Conservation (phyloP, 176 grass and related monocot species). For the Alopecurus myosuroides region DNA sequence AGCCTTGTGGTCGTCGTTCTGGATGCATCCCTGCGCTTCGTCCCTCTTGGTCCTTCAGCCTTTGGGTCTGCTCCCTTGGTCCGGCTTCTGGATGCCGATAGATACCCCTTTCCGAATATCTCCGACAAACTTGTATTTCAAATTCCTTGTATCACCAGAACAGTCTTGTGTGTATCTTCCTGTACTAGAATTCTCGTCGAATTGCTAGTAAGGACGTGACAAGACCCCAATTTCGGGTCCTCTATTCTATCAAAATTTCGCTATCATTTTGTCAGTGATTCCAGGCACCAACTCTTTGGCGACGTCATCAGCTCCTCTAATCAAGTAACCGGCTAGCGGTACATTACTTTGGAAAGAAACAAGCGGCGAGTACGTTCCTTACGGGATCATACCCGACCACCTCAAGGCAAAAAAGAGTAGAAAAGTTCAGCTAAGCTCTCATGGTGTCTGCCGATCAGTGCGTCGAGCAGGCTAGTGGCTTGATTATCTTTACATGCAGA, state of each 20-base stretch:
- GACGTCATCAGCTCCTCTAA: conserved; percentile 17
- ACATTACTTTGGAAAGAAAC: not conserved
- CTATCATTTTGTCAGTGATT: conserved; percentile 7
- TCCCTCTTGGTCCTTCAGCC: no score
- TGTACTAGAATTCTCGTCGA: no score
- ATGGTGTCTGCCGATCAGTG: conserved; percentile 28
- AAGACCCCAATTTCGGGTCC: no score
- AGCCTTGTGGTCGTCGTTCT: no score
- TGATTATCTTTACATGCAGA: not conserved
- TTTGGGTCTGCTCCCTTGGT: no score
- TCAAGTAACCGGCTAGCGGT: not conserved
- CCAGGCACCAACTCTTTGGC: conserved; percentile 17
- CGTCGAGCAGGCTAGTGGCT: conserved; percentile 1
- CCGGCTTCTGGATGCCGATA: no score
- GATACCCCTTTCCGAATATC: no score
- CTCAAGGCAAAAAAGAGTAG: conserved; percentile 17
- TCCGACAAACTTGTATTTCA: no score
- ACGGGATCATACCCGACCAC: conserved; percentile 26
- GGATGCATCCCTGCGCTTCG: no score
- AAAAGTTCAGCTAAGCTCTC: conserved; percentile 28
- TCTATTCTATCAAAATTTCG: not conserved
- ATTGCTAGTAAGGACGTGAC: no score
- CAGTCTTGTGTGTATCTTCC: no score
- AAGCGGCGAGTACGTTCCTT: not conserved
- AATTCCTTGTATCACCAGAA: no score